Conservation (phyloP, 257 asterid species). For the Craterostigma plantagineum region DNA sequence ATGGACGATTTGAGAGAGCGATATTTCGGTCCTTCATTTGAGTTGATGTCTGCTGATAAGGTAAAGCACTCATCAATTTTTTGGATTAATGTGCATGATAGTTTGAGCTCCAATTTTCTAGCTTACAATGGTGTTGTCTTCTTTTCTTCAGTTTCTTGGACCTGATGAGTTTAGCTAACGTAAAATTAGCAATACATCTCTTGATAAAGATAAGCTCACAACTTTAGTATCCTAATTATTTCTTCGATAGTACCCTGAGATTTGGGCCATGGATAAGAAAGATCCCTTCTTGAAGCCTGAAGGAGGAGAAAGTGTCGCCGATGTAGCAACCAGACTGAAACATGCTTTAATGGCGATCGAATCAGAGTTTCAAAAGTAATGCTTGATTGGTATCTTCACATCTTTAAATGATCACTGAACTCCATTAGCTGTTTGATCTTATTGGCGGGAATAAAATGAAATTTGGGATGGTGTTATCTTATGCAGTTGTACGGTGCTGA, state of each 20-base stretch:
- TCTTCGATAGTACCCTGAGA: conserved; percentile 67
- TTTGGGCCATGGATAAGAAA: conserved; percentile 79
- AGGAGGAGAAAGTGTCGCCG: conserved; percentile 98
- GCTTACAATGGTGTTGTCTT: background rate
- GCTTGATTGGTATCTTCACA: no score
- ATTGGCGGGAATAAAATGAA: background rate
- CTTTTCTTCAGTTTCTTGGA: background rate
- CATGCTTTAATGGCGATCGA: conserved; percentile 47
- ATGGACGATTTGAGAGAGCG: conserved; percentile 58
- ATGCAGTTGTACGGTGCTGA: conserved; percentile 54
- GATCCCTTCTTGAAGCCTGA: conserved; percentile 83
- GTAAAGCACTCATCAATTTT: conserved; percentile 27
- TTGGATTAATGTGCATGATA: conserved; percentile 6
- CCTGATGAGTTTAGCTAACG: no score
- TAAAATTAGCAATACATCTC: background rate
- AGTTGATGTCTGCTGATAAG: conserved; percentile 75
- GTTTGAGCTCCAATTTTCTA: background rate
- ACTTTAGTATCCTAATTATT: conserved; percentile 7
- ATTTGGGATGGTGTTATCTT: no score
- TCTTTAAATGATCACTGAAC: background rate
- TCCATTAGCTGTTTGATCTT: background rate
- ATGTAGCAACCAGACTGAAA: conserved; percentile 68
- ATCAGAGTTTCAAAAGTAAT: conserved; percentile 53
- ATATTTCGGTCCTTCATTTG: conserved; percentile 63
- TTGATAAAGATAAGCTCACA: no score